Percentiles rank a stretch among this genome's conserved stretches.
Evolutionary conservation across 495 filamentous ascomycete species (phyloP).

Genomic region (Penicillium bialowiezense): DNA sequence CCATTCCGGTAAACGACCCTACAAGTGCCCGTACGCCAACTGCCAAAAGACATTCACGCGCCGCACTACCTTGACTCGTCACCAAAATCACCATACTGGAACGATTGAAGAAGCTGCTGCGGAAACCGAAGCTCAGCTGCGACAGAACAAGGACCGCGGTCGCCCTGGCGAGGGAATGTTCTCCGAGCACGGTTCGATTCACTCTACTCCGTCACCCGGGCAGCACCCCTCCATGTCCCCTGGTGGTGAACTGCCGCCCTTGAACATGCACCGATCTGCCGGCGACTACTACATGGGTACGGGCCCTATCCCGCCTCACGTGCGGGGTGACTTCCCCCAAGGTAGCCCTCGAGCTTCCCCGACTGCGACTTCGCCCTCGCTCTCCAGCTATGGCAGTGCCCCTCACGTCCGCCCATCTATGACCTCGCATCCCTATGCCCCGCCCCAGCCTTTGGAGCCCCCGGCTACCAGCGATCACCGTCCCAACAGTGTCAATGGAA

Average conservation of each 20-base stretch:
- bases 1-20: constrained; percentile 92
- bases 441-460: constrained; percentile 85
- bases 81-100: constrained; percentile 94
- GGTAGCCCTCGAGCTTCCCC: constrained; percentile 69
- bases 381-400: constrained; percentile 54
- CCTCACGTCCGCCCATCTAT: constrained; percentile 59
- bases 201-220: constrained; percentile 84
- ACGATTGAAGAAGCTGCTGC: constrained; percentile 92
- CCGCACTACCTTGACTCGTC: constrained; percentile 88
- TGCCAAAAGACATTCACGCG: constrained; percentile 99
- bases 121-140: constrained; percentile 79
- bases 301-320: constrained; percentile 75
- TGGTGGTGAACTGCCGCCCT: constrained; percentile 66
- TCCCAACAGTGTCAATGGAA: constrained; percentile 63
- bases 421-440: constrained; percentile 87
- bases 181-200: constrained; percentile 77
- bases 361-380: constrained; percentile 56
- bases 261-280: constrained; percentile 67
- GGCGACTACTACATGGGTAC: constrained; percentile 65
- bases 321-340: constrained; percentile 76
- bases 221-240: constrained; percentile 79
- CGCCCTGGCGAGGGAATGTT: constrained; percentile 75
- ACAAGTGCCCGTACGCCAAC: constrained; percentile 95
- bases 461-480: constrained; percentile 73
- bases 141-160: constrained; percentile 52